Evolutionary conservation across 352 stramenopile genomes (phyloP).

Genomic region (Pythium brassicae): DNA sequence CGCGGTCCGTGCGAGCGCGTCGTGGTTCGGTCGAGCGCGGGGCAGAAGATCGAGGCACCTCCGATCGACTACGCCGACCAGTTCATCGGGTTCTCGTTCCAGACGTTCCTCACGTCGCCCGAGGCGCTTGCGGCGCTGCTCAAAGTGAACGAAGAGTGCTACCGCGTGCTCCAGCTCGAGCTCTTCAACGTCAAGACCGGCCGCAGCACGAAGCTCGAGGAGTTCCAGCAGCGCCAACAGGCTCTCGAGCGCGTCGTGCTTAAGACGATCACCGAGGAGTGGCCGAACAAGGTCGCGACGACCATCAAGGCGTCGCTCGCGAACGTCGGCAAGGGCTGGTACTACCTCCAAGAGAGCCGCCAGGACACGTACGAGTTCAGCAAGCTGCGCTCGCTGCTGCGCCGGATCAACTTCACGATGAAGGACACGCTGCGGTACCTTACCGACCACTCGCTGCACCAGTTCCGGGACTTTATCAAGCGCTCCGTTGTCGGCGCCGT

Average conservation of each 20-base stretch:
- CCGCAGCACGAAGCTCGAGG: constrained; percentile 78
- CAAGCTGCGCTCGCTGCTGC: constrained; percentile 70
- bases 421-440: constrained; percentile 78
- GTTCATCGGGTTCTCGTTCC: constrained; percentile 85
- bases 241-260: constrained; percentile 60
- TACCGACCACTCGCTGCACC: constrained; percentile 63
- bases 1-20: constrained; percentile 37
- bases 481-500: constrained; percentile 48
- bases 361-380: constrained; percentile 88
- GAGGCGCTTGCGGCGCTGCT: constrained; percentile 68
- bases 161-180: constrained; percentile 71
- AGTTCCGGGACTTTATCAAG: constrained; percentile 70
- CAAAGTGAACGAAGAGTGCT: constrained; percentile 86
- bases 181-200: constrained; percentile 73
- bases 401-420: constrained; percentile 79
- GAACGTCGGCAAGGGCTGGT: constrained; percentile 83
- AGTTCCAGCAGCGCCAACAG: constrained; percentile 83
- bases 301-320: constrained; percentile 71
- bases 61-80: constrained; percentile 83
- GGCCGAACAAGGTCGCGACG: constrained; percentile 59
- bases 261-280: constrained; percentile 82
- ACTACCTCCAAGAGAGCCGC: constrained; percentile 76
- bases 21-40: constrained; percentile 16
- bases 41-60: constrained; percentile 28
- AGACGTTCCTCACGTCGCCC: constrained; percentile 78